Base-by-base conservation (phyloP, 495 filamentous ascomycete genomes). In the Penicillium herquei region DNA sequence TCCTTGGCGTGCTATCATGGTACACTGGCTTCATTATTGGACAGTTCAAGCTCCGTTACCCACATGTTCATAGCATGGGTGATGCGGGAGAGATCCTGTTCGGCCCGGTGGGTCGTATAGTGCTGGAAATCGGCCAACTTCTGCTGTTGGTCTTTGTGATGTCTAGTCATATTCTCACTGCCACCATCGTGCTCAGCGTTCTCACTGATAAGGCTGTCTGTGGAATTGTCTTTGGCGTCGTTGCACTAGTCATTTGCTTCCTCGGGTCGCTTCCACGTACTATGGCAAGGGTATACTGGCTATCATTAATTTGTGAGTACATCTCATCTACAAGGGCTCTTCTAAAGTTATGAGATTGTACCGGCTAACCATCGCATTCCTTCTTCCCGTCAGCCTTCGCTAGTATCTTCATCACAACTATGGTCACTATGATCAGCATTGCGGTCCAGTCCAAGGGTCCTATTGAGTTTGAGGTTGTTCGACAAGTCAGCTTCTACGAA, bases 81-180 rank as follows among this genome's bases (percentile, higher is more conserved):
- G 34, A 94, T 61, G 87, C 82, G 3, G 86, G 86, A 13, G 69
- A 82, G n/a, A 69, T 93, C 42, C 77, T 91, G 39, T 75, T 84
- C 61, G 87, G 87, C 8, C 68, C 57, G 7, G 64, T 83, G 34
- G 34, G 34, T 37, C 34, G 34, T 10, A 13, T 10, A 13, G 2
- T 37, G 8, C 34, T 37, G 9, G 34, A 13, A 37, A 37, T 13
- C 2, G 34, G 34, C 7, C 34, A 37, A 37, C 34, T 37, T 2
- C 34, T 37, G 1, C 12, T 37, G 9, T 13, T 37, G 12, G 12
- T 37, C 12, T 37, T 37, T 13, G 12, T 37, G 8, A 37, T 37
- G 34, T 9, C 34, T 1, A 37, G 34, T 13, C 34, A 37, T 37
- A 37, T 37, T 13, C 34, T 37, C 34, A 37, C 34, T 10, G 8